Evolutionary conservation across 495 filamentous ascomycete genomes (phyloP), one percentile per base, ranked within the genome.

Genomic region (Cryomyces minteri): DNA sequence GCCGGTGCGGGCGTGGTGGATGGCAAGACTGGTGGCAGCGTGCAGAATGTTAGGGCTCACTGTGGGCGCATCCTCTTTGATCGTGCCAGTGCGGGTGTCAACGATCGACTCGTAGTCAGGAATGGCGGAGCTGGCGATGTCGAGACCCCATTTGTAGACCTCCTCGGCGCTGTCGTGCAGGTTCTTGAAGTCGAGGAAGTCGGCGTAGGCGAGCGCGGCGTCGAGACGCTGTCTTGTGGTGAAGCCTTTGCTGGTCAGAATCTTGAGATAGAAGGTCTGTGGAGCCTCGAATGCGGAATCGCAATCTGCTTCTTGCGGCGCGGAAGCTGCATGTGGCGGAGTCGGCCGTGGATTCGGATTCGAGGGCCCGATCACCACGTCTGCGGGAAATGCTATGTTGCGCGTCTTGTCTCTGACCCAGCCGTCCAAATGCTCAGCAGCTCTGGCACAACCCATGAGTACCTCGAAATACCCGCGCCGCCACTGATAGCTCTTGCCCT

Each of bases 161-260:
- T 79, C 73, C 41, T 71, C 64, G 0, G 83, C 77, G 4, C 71
- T 73, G 1, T 66, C 64, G 9, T 68, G 56, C 9, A 78, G 57
- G 4, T 71, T 68, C 62, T 88, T 87, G 61, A 73, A 92, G 42
- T 83, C 79, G 5, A 93, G 68, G 75, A 79, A 93, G 47, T 81
- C 80, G 5, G 77, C 87, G 58, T 87, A 88, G 0, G 77, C 80
- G 12, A 93, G 62, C 7, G 80, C 80, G 25, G 87, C 85, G 39
- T 85, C 77, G 32, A 94, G 58, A 48, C 74, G 75, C 62, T 94
- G 83, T 43, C 73, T 65, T 14, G 70, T 69, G 6, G 72, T 77
- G 55, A 94, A 84, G 12, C 87, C 86, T 29, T 69, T 67, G 0
- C 80, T 84, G 1, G 74, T 82, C 40, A 94, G 59, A 28, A 94